A percentile compares a stretch with the other conserved stretches of the same genome.
These are phyloP conservation scores for Aurifilum marmelostoma DNA, from an alignment of 2,329 filamentous ascomycete species.

Conservation along the genomic window DNA sequence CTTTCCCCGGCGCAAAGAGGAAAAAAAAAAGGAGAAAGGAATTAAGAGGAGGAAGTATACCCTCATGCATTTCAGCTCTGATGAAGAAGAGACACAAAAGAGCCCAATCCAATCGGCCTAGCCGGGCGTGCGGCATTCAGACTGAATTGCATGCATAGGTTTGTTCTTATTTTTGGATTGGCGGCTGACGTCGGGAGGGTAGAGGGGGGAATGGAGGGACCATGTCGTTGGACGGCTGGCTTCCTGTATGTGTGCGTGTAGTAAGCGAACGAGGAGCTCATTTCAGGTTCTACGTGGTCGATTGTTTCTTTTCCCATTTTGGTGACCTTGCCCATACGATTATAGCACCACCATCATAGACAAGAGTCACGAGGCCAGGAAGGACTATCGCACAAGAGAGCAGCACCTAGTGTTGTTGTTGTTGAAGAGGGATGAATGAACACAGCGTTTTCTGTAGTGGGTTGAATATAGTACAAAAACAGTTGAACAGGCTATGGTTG, in stretches of 20 bases:
- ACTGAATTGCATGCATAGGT: not conserved
- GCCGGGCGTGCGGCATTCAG: not conserved
- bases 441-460: slow-evolving; percentile 21
- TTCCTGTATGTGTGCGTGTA: not conserved
- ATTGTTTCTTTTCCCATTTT: not conserved
- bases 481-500: slow-evolving; percentile 31
- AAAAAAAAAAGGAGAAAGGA: not conserved
- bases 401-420: not conserved
- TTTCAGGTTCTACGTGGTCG: too few species aligned
- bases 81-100: not conserved
- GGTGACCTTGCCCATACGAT: not conserved
- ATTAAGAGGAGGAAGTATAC: too few species aligned
- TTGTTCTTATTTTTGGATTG: not conserved
- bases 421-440: not conserved
- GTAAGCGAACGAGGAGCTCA: not conserved
- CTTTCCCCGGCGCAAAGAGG: not conserved
- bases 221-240: not conserved
- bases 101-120: not conserved
- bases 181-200: not conserved
- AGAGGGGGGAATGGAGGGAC: too few species aligned
- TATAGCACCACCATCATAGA: not conserved
- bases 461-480: slow-evolving; percentile 29
- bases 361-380: not conserved
- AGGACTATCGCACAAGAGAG: not conserved
- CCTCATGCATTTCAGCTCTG: not conserved